Base-by-base conservation (phyloP, 192 early-diverging fungal genomes). In the Entomortierella chlamydospora region DNA sequence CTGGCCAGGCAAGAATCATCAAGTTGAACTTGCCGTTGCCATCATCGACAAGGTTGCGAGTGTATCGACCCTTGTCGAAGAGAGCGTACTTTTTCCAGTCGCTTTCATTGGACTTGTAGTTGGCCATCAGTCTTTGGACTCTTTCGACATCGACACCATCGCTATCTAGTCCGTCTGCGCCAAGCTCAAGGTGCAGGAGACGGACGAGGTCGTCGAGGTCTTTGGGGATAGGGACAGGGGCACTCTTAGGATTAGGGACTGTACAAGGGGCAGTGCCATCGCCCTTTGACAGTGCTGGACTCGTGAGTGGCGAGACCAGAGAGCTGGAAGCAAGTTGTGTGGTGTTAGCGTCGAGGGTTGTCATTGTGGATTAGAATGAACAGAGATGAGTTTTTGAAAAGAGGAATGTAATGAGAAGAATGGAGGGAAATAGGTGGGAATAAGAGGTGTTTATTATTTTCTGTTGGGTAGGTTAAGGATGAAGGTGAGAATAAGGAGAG, bases 1-100 rank as follows among this genome's bases (percentile, higher is more conserved):
- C 87, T 56, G 88, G 90, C 96, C 96, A 98, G 26, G 92, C 92
- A 18, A 98, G 84, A 37, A 98, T 88, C 81, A 98, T 93, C n/a
- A 98, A 87, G 68, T 98, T 98, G 87, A 95, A 98, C 76, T 92
- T 91, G 73, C 95, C 96, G 72, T 96, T 96, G 31, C 96, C 96
- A 59, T 93, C 91, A 72, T 96, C 96, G 10, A 97, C 91, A 13
- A 95, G 85, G 74, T 95, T 96, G 54, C 95, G 91, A 29, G 96
- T 97, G 84, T 97, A 97, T 29, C 87, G 82, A 50, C 87, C 84
- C 11, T 84, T 85, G 53, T 95, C 93, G 81, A 93, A 94, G 33
- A 91, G 81, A 47, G 91, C 89, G 70, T 92, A 95, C 68, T 92
- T 87, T 5, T 64, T 42, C 95, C 95, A 96, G 77, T 96, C 94